Evolutionary conservation across 2,329 filamentous ascomycete genomes (phyloP).

Genomic region (Penicillium sp.): DNA sequence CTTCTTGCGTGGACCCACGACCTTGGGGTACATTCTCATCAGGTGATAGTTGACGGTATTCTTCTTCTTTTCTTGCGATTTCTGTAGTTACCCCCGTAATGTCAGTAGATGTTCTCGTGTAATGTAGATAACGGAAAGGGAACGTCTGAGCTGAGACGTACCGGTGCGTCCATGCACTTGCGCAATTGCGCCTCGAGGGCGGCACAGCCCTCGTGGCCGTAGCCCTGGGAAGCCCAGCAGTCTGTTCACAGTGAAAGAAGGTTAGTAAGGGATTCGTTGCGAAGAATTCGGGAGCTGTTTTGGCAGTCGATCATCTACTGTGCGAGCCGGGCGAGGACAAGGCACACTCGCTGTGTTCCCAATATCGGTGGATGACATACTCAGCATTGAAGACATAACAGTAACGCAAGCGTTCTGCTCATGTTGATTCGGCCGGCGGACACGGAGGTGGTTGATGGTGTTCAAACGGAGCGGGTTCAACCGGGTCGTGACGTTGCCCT

Average conservation of each 20-base stretch:
- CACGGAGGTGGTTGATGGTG: constrained; percentile 59
- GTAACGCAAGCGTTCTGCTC: constrained; percentile 67
- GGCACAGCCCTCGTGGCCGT: constrained; percentile 59
- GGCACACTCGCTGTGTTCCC: not conserved
- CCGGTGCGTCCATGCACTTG: constrained; percentile 78
- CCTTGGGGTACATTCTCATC: constrained; percentile 71
- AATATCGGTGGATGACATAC: constrained; percentile 49
- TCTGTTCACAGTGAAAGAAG: constrained; percentile 32
- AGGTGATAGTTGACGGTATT: constrained; percentile 93
- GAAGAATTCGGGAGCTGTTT: not conserved
- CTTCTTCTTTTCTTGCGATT: constrained; percentile 62
- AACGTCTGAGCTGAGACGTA: constrained; percentile 48
- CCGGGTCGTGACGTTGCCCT: constrained; percentile 47
- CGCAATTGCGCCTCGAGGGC: constrained; percentile 64
- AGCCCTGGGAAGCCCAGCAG: constrained; percentile 54
- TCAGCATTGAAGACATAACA: constrained; percentile 68
- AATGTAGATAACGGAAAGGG: not conserved
- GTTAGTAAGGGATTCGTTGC: constrained; percentile 20
- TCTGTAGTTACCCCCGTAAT: constrained; percentile 46
- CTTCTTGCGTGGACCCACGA: constrained; percentile 72
- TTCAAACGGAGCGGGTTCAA: constrained; percentile 52
- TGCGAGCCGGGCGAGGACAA: not conserved
- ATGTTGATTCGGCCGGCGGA: constrained; percentile 65
- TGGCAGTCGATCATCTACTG: not conserved
- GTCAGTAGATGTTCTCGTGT: constrained; percentile 4